Conservation (phyloP, 2,329 filamentous ascomycete species). For the Nemania bipapillata region DNA sequence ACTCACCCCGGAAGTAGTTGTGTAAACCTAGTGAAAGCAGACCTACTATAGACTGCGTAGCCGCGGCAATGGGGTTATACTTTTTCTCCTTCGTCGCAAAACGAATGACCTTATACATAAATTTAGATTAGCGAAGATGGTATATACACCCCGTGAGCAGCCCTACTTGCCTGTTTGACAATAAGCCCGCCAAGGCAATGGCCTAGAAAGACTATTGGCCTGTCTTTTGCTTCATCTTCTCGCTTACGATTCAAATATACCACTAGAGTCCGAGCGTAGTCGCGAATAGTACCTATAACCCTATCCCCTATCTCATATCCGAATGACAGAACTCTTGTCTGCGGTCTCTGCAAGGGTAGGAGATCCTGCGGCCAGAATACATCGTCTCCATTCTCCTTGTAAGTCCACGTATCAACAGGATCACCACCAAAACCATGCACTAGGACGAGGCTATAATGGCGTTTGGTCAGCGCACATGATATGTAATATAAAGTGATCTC, state of each 20-base stretch:
- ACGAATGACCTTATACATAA: slow-evolving; percentile 3
- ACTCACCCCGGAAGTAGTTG: no score
- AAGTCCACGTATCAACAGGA: slow-evolving; percentile 11
- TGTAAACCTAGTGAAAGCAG: not conserved
- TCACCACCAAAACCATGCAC: slow-evolving; percentile 15
- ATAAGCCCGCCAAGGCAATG: slow-evolving; percentile 23
- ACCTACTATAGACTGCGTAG: slow-evolving; percentile 17
- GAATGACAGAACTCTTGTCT: slow-evolving; percentile 18
- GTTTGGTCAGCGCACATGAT: not conserved
- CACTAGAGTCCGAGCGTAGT: slow-evolving; percentile 2
- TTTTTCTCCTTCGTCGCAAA: slow-evolving; percentile 1
- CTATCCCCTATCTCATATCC: slow-evolving; percentile 6
- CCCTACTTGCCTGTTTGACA: slow-evolving; percentile 6
- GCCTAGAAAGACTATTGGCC: slow-evolving; percentile 18
- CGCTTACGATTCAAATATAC: not conserved
- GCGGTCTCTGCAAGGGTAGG: not conserved
- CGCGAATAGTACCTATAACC: not conserved
- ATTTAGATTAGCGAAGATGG: not conserved
- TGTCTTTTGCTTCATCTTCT: not conserved
- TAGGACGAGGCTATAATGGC: not conserved
- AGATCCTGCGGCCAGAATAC: slow-evolving; percentile 16
- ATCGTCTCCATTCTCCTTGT: not conserved
- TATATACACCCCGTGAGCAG: not conserved
- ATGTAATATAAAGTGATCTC: not conserved
- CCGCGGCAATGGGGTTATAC: not conserved